phyloP scores from a whole-genome alignment of 2,329 filamentous ascomycete genomes.

The Albifimbria verrucaria region DNA sequence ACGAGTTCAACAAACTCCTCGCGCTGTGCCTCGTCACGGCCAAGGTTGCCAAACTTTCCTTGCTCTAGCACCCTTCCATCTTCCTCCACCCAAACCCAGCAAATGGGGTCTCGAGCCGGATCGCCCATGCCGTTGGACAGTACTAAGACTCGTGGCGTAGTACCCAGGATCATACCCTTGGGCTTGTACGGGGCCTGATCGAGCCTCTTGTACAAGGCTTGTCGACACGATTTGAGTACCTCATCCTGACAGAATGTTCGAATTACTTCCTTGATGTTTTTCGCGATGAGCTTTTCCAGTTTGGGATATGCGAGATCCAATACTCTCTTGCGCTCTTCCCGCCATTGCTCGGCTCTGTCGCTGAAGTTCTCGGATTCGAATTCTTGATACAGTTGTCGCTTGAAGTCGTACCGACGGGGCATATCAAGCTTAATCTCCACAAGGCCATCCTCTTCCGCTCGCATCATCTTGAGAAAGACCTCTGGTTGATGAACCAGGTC shows the following conservation, averaged over 20 bases:
- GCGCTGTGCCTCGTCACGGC: constrained; percentile 63
- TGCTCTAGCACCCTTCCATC: constrained; percentile 86
- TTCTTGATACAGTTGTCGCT: constrained; percentile 71
- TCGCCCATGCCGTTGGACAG: constrained; percentile 83
- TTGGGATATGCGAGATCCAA: constrained; percentile 78
- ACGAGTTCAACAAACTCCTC: constrained; percentile 76
- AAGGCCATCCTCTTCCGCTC: constrained; percentile 89
- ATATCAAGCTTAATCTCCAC: constrained; percentile 81
- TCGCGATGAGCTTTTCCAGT: constrained; percentile 78
- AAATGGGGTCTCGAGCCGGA: constrained; percentile 70
- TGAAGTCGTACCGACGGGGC: constrained; percentile 72
- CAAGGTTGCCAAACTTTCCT: constrained; percentile 79
- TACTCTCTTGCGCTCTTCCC: constrained; percentile 79
- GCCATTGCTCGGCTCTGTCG: constrained; percentile 93
- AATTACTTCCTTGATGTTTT: constrained; percentile 91
- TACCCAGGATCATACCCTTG: constrained; percentile 86
- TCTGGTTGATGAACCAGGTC: constrained; percentile 83
- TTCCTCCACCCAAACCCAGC: constrained; percentile 92
- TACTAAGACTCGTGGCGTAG: constrained; percentile 79
- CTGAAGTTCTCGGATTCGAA: constrained; percentile 96
- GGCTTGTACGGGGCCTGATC: constrained; percentile 97
- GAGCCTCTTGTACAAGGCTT: constrained; percentile 83
- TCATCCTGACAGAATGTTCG: constrained; percentile 92
- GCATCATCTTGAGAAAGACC: constrained; percentile 94
- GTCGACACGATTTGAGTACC: constrained; percentile 81